Conservation (phyloP, 177 flowering plant species). For the Tripterygium wilfordii region DNA sequence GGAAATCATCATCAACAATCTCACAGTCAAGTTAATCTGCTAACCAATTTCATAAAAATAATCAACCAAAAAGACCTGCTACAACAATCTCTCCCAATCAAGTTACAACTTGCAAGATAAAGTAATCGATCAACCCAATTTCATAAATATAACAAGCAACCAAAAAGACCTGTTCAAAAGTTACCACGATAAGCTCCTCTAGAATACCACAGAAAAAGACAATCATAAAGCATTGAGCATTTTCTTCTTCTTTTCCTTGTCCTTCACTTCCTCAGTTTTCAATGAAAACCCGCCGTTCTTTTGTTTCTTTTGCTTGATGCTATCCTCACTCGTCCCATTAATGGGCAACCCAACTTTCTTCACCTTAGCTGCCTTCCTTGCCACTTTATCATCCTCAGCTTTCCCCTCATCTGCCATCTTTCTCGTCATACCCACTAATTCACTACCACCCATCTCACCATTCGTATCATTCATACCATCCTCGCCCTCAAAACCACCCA, state of each 20-base stretch:
- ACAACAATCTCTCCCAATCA: too few relatives aligned
- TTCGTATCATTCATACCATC: constrained; percentile 15
- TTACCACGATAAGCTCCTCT: too few relatives aligned
- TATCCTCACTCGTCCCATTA: constrained; percentile 6
- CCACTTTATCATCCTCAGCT: constrained; percentile 7
- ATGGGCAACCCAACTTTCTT: constrained; percentile 4
- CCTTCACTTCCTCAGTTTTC: background rate
- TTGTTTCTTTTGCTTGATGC: constrained; percentile 1
- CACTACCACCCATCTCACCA: constrained; percentile 3
- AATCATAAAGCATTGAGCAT: background rate
- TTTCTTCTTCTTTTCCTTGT: background rate
- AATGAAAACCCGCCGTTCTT: background rate
- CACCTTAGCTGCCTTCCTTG: constrained; percentile 1
- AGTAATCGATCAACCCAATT: too few relatives aligned
- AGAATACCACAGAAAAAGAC: too few relatives aligned
- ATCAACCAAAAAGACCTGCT: too few relatives aligned
- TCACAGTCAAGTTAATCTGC: too few relatives aligned
- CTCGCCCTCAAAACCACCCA: constrained; percentile 18
- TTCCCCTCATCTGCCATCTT: constrained; percentile 6
- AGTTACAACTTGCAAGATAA: too few relatives aligned
- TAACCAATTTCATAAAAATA: too few relatives aligned
- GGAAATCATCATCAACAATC: too few relatives aligned
- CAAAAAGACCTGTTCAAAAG: too few relatives aligned
- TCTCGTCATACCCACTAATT: constrained; percentile 18
- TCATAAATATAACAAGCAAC: too few relatives aligned